Evolutionary conservation across 495 filamentous ascomycete genomes (phyloP).

Genomic region (Xylaria grammica): DNA sequence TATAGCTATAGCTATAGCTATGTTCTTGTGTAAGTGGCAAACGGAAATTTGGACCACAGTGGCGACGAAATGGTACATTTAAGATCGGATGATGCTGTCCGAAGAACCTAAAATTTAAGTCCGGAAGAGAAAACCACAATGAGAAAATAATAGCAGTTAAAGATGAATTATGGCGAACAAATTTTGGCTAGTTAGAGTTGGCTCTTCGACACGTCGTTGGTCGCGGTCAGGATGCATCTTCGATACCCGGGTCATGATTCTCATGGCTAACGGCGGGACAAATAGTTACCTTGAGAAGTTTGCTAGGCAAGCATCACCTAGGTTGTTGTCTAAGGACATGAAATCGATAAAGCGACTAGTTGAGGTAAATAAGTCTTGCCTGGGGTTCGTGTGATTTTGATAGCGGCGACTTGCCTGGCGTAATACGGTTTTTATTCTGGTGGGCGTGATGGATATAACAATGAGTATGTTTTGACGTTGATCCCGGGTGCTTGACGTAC

Average conservation of each 20-base stretch:
- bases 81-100: neutral
- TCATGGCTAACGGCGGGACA: too few relatives aligned
- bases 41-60: too few relatives aligned
- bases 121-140: too few relatives aligned
- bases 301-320: neutral
- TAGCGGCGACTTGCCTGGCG: neutral
- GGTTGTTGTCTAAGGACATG: neutral
- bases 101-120: neutral
- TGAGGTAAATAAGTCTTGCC: neutral
- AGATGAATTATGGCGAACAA: too few relatives aligned
- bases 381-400: neutral
- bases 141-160: too few relatives aligned
- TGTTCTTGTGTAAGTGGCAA: too few relatives aligned
- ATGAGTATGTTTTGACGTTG: neutral
- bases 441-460: neutral
- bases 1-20: too few relatives aligned
- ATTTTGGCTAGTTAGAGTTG: neutral
- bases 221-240: too few relatives aligned
- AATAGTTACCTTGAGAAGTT: too few relatives aligned
- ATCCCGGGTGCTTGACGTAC: too few relatives aligned
- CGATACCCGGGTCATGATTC: too few relatives aligned
- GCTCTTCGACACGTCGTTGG: neutral
- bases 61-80: too few relatives aligned
- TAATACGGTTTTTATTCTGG: neutral
- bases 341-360: neutral